A percentile compares a stretch with the other conserved stretches of the same genome.
Evolutionary conservation across 306 rosid species (phyloP).

Genomic region (Ziziphus jujuba): DNA sequence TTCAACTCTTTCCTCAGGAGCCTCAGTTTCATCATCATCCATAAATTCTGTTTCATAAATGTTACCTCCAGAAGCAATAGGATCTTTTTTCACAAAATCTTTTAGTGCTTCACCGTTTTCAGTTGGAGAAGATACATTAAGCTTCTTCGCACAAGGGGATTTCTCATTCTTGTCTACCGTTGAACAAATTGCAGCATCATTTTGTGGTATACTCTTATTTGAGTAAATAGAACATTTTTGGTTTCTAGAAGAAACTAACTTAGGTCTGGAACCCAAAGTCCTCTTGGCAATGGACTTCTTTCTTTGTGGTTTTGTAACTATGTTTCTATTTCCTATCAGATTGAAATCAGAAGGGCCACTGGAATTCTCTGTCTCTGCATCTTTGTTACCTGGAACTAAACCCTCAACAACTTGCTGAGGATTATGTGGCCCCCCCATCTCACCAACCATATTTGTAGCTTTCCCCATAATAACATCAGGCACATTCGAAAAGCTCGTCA

Average conservation of each 20-base stretch:
- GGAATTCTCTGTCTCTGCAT: conserved; percentile 28
- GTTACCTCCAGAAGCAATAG: conserved; percentile 24
- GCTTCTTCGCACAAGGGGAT: conserved; percentile 23
- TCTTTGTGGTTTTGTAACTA: conserved; percentile 33
- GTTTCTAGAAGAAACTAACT: conserved; percentile 39
- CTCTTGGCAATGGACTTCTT: conserved; percentile 52
- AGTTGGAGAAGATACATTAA: conserved; percentile 30
- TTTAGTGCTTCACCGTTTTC: conserved; percentile 25
- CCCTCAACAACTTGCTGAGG: conserved; percentile 24
- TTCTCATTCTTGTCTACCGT: conserved; percentile 25
- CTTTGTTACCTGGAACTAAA: conserved; percentile 39
- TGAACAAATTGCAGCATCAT: conserved; percentile 24
- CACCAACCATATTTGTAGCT: conserved; percentile 26
- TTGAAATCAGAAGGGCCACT: conserved; percentile 30
- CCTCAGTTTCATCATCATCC: conserved; percentile 77
- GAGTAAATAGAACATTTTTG: conserved; percentile 40
- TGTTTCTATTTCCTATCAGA: conserved; percentile 34
- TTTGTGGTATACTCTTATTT: conserved; percentile 30
- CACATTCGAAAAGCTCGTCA: conserved; percentile 30
- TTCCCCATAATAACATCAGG: conserved; percentile 27
- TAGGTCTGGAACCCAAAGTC: conserved; percentile 62
- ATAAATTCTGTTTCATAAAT: conserved; percentile 32
- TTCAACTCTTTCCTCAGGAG: conserved; percentile 55
- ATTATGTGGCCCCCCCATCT: conserved; percentile 33
- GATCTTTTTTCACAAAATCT: conserved; percentile 24